Evolutionary conservation across 2,329 filamentous ascomycete species (phyloP), one percentile per base, ranked within the genome.

Genomic region (Aspergillus uvarum): DNA sequence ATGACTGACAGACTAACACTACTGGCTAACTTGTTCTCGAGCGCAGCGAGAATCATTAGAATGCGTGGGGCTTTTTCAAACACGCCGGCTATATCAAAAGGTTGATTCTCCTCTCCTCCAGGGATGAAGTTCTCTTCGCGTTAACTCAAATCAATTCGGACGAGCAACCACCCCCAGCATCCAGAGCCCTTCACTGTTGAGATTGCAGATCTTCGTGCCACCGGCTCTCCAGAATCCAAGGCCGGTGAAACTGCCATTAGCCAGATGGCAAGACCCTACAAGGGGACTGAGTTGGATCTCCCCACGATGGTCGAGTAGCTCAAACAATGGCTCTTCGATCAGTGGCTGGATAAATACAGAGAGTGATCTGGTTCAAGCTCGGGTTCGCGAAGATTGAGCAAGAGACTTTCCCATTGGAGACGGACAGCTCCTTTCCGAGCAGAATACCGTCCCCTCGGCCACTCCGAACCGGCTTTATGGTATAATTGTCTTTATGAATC

Each of bases 381-480:
- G 1, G 59, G 48, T 16, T 52, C 48, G 42, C 54, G 35, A 32
- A 59, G 26, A 11, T 42, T n/a, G 2, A 51, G 11, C 26, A 61
- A 22, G n/a, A 55, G 47, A n/a, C 11, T 31, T 14, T 51, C 22
- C 56, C 59, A 61, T 14, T 61, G 51, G 32, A n/a, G 3, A 29
- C 19, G 16, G 51, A 38, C 5, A 61, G 8, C 12, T 56, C 59
- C 2, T 38, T 31, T 1, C 59, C 56, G 6, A 59, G 50, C 8
- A 59, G 35, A 12, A 59, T 52, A 1, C 56, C 59, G 11, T 49
- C 42, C 21, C 59, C 59, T 8, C 50, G 53, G n/a, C 56, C 56
- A 8, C 52, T 48, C 3, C 56, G 59, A n/a, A 55, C 52, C 1
- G 70, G 67, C 32, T 72, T 72, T 2, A 72, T 52, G 19, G 70